These are phyloP conservation scores for Ogataea methylovora DNA, from an alignment of 805 yeast genomes.

Conservation along the genomic window DNA sequence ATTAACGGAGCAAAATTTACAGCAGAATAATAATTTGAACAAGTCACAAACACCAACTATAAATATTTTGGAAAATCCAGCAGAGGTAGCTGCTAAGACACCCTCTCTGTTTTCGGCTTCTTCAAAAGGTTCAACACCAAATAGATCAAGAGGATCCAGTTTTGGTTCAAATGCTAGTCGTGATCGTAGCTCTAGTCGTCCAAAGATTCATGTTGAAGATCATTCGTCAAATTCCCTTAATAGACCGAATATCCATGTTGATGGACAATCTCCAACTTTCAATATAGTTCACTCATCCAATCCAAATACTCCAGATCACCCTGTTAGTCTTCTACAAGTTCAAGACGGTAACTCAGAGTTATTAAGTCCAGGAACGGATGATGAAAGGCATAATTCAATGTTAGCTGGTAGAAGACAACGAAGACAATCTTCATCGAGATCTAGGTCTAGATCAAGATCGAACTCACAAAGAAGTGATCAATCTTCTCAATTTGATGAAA, in stretches of 20 bases:
- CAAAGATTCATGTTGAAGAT: constrained; percentile 18
- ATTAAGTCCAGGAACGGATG: constrained; percentile 13
- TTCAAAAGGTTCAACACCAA: constrained; percentile 28
- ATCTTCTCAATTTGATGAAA: constrained; percentile 18
- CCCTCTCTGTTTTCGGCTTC: constrained; percentile 54
- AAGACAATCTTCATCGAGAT: constrained; percentile 18
- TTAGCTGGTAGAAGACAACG: constrained; percentile 33
- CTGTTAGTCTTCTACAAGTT: no score
- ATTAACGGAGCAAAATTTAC: constrained; percentile 16
- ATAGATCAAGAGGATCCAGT: constrained; percentile 24
- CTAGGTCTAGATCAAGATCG: constrained; percentile 13
- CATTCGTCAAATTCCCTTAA: constrained; percentile 7
- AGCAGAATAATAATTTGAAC: constrained; percentile 7
- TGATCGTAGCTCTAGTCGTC: background rate
- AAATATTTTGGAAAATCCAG: constrained; percentile 25
- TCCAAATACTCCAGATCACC: background rate
- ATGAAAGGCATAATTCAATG: constrained; percentile 21
- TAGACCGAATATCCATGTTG: no score
- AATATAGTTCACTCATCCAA: no score
- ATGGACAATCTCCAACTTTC: no score
- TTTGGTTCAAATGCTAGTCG: constrained; percentile 4
- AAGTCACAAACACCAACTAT: background rate
- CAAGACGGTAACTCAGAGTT: no score
- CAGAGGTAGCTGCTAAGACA: constrained; percentile 35
- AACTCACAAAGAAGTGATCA: constrained; percentile 10